These are phyloP conservation scores for Kluyveromyces nonfermentans DNA, from an alignment of 805 yeast genomes.

Conservation along the genomic window DNA sequence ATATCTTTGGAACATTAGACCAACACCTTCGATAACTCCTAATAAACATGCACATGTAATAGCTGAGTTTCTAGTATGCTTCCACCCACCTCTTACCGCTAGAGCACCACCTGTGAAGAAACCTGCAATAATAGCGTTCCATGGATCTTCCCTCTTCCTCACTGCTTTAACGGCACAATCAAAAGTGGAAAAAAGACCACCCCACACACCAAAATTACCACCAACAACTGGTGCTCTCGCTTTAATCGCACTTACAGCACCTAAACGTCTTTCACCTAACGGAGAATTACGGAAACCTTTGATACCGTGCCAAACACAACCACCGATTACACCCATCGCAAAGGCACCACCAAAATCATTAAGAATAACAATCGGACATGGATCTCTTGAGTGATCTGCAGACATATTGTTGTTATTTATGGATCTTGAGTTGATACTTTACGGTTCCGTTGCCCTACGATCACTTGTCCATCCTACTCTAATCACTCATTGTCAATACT, in stretches of 20 bases:
- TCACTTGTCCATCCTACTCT: neutral
- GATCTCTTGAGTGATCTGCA: conserved; percentile 97
- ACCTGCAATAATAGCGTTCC: conserved; percentile 97
- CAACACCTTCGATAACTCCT: conserved; percentile 97
- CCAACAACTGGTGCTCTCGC: conserved; percentile 98
- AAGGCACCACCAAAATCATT: conserved; percentile 99
- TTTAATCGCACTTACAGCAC: conserved; percentile 83
- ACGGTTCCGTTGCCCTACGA: neutral
- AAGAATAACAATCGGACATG: conserved; percentile 93
- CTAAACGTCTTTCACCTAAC: conserved; percentile 85
- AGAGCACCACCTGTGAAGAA: conserved; percentile 96
- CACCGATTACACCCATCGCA: conserved; percentile 99
- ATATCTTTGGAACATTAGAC: conserved; percentile 87
- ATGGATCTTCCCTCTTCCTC: conserved; percentile 96
- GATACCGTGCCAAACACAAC: conserved; percentile 97
- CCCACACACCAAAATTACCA: conserved; percentile 99
- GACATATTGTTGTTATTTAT: conserved; percentile 39
- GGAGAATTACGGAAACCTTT: conserved; percentile 99
- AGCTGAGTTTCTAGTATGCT: conserved; percentile 91
- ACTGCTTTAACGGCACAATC: conserved; percentile 94
- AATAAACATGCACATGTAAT: conserved; percentile 94
- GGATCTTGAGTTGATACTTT: neutral
- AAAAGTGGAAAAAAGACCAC: conserved; percentile 91
- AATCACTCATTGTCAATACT: neutral
- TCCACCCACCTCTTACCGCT: conserved; percentile 98